Percentiles rank a stretch among this genome's conserved stretches.
Conservation (phyloP, 2,329 filamentous ascomycete species). For the Lecanicillium sp. region DNA sequence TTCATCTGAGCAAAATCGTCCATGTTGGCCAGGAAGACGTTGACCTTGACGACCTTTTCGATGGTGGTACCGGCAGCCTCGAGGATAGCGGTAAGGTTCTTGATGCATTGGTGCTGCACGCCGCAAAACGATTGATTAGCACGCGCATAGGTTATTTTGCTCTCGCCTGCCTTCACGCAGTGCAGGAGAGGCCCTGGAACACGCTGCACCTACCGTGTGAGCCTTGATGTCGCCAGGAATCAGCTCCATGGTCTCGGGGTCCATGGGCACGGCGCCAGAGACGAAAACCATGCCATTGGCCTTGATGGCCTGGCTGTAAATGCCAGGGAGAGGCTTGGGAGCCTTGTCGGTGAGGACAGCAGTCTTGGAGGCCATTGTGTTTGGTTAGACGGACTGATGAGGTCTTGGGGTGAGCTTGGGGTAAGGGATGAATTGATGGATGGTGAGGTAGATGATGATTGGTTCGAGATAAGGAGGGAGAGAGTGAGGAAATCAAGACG, state of each 20-base stretch:
- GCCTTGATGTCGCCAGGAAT: constrained; percentile 57
- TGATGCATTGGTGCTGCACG: constrained; percentile 54
- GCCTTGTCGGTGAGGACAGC: constrained; percentile 31
- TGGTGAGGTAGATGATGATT: neutral
- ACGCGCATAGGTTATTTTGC: too few species aligned
- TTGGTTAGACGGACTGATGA: neutral
- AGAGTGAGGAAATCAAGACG: neutral
- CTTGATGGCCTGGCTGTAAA: constrained; percentile 51
- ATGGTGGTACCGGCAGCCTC: constrained; percentile 59
- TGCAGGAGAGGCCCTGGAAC: too few species aligned
- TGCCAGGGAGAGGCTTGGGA: constrained; percentile 29
- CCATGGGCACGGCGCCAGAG: constrained; percentile 64
- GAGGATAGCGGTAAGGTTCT: constrained; percentile 63
- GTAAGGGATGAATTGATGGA: neutral
- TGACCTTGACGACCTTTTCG: constrained; percentile 62
- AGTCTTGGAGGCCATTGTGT: constrained; percentile 25
- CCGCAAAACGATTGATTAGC: too few species aligned
- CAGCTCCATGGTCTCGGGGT: constrained; percentile 48
- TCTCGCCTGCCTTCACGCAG: too few species aligned
- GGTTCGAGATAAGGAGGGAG: neutral
- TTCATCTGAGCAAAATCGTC: constrained; percentile 71
- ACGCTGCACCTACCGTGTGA: constrained; percentile 45
- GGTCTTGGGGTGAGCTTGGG: neutral
- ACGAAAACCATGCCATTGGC: constrained; percentile 63
- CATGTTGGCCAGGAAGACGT: constrained; percentile 68